Evolutionary conservation across 345 rosid species (phyloP), one percentile per base, ranked within the genome.

Genomic region (Lumnitzera racemosa): DNA sequence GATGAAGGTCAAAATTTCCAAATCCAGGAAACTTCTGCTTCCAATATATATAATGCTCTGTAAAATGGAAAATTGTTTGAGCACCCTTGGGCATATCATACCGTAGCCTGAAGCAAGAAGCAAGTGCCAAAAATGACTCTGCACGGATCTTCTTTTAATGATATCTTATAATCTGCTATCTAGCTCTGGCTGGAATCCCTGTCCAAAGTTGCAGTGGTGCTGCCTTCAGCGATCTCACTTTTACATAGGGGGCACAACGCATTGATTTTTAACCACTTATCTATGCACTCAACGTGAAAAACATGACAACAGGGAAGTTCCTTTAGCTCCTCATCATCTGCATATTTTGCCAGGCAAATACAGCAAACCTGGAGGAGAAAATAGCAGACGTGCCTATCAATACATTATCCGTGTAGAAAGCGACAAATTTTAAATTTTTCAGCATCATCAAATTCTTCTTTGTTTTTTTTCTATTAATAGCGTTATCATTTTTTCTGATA

Each of bases 191-290:
- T 55, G 14, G 62, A 49, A 29, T 69, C 76, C 56, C 51, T 47
- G 20, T 66, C 66, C 0, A 70, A 62, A 5, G 76, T 69, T 13
- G 72, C 68, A 55, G 36, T 8, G 31, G 55, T 55, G 58, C 69
- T 61, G 61, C 79, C 76, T 64, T 80, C 89, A n/a, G 81, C 70
- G 11, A 85, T 68, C 72, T 83, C 89, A 4, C 57, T 69, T 69
- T 88, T 85, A 68, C 96, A 85, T 29, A 88, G 89, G 24, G 91
- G 91, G 55, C 96, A 85, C 0, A 78, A 76, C 15, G 89, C 96
- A n/a, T 83, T 88, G 58, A 85, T 81, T 61, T 83, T 85, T 41
- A 88, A 67, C 96, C 91, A 88, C 66, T 81, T 88, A 67, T 85
- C 91, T 56, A 88, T 82, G 57, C 96, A 88, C 24, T 69, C 82